Conservation (phyloP, 257 asterid genomes). For the Phtheirospermum japonicum region DNA sequence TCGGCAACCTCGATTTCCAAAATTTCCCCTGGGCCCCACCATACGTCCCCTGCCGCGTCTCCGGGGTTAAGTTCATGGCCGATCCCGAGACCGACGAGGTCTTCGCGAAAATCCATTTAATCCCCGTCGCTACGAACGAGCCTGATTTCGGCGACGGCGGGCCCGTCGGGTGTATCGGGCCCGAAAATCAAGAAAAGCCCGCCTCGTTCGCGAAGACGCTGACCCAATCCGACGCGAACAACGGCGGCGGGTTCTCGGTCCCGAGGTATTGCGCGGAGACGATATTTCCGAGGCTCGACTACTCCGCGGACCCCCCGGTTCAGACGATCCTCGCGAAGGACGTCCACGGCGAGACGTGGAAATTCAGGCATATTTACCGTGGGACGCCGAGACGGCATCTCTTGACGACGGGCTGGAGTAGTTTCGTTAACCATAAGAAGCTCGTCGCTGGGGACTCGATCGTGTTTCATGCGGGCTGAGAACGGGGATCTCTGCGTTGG, state of each 20-base stretch:
- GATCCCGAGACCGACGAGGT: conserved; percentile 90
- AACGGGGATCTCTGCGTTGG: conserved; percentile 90
- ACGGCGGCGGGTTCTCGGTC: conserved; percentile 94
- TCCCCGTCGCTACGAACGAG: conserved; percentile 41
- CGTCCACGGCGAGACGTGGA: conserved; percentile 93
- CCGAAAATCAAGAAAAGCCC: conserved; percentile 61
- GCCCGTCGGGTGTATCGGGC: conserved; percentile 29
- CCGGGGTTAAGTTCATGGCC: conserved; percentile 69
- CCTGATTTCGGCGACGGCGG: conserved; percentile 32
- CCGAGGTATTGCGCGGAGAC: conserved; percentile 96
- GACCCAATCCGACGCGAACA: conserved; percentile 88
- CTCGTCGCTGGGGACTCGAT: conserved; percentile 93
- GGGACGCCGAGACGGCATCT: conserved; percentile 98
- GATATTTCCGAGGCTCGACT: conserved; percentile 72
- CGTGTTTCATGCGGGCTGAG: conserved; percentile 76
- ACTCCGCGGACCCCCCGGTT: conserved; percentile 79
- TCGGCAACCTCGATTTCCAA: conserved; percentile 55
- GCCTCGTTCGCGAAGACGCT: conserved; percentile 81
- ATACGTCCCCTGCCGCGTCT: conserved; percentile 52
- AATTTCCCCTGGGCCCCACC: conserved; percentile 51
- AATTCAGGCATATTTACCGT: conserved; percentile 83
- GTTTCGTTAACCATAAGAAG: conserved; percentile 88
- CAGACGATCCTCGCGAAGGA: conserved; percentile 85
- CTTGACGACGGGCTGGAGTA: conserved; percentile 92
- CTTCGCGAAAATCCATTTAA: conserved; percentile 50